These are phyloP conservation scores for Entomortierella beljakovae DNA, from an alignment of 192 early-diverging fungal genomes.

Conservation along the genomic window DNA sequence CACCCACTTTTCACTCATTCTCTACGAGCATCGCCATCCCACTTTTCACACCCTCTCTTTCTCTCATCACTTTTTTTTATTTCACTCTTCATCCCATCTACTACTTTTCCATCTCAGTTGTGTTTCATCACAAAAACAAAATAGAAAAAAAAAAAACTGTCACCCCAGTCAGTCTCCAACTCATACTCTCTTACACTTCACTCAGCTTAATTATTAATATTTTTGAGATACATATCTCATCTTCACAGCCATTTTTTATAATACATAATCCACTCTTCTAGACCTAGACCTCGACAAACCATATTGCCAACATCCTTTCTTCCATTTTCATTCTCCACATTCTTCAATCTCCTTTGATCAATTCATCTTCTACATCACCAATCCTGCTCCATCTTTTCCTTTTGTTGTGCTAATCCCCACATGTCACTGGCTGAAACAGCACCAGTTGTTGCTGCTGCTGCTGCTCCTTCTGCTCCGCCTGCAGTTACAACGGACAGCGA, in stretches of 20 bases:
- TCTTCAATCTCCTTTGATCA: not conserved
- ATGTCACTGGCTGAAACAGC: slow-evolving; percentile 52
- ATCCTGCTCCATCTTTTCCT: slow-evolving; percentile 1
- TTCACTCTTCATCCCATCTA: not conserved
- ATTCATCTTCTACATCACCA: not conserved
- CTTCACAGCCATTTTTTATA: too few relatives aligned
- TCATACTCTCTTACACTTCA: too few relatives aligned
- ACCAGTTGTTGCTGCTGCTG: slow-evolving; percentile 27
- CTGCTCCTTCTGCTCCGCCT: slow-evolving; percentile 7
- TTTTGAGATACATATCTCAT: too few relatives aligned
- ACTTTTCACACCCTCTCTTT: not conserved
- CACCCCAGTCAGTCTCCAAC: too few relatives aligned
- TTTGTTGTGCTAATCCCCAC: slow-evolving; percentile 6
- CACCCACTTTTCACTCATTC: not conserved
- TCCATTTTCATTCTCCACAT: slow-evolving; percentile 1
- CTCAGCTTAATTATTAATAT: too few relatives aligned
- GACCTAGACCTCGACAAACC: not conserved
- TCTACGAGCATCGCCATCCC: slow-evolving; percentile 1
- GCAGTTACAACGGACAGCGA: slow-evolving; percentile 14
- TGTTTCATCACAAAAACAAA: not conserved
- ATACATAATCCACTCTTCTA: too few relatives aligned
- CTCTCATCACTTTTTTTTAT: not conserved
- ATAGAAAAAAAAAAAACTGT: too few relatives aligned
- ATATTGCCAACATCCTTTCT: not conserved
- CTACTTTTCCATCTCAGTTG: not conserved